Percentiles rank a stretch among this genome's conserved stretches.
Conservation (phyloP, 805 yeast genomes). For the Myxozyma vanderwaltii region DNA sequence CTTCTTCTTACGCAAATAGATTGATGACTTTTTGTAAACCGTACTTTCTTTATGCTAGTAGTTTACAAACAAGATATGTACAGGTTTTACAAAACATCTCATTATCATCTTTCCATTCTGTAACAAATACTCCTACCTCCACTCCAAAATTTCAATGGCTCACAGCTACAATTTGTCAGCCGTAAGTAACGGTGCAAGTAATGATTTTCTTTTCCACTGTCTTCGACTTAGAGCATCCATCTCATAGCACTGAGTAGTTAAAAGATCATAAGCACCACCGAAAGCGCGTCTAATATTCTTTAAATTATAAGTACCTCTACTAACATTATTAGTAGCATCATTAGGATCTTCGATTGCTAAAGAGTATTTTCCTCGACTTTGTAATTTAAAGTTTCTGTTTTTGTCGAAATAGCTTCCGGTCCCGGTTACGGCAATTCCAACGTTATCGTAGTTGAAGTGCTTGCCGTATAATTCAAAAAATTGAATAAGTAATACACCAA, state of each 20-base stretch:
- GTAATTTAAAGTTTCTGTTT: slow-evolving; percentile 53
- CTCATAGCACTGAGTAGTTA: slow-evolving; percentile 74
- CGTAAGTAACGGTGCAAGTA: slow-evolving; percentile 54
- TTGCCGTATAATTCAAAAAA: slow-evolving; percentile 91
- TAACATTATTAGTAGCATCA: slow-evolving; percentile 76
- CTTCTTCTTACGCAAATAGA: no score
- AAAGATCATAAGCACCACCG: slow-evolving; percentile 80
- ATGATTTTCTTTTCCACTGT: slow-evolving; percentile 67
- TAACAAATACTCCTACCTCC: no score
- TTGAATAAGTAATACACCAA: slow-evolving; percentile 85
- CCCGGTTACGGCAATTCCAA: slow-evolving; percentile 62
- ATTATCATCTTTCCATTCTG: no score
- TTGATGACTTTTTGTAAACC: no score
- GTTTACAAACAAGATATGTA: no score
- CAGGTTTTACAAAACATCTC: no score
- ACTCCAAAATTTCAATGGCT: no score
- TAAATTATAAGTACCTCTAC: slow-evolving; percentile 76
- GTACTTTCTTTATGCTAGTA: no score
- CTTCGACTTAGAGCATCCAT: slow-evolving; percentile 66
- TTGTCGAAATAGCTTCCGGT: slow-evolving; percentile 65
- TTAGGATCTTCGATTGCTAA: slow-evolving; percentile 87
- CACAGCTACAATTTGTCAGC: background rate
- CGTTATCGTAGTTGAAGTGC: slow-evolving; percentile 80
- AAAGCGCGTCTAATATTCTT: slow-evolving; percentile 81
- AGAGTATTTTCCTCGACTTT: slow-evolving; percentile 51